Conservation (phyloP, 2,329 filamentous ascomycete genomes). For the Penicillium brevicompactum region DNA sequence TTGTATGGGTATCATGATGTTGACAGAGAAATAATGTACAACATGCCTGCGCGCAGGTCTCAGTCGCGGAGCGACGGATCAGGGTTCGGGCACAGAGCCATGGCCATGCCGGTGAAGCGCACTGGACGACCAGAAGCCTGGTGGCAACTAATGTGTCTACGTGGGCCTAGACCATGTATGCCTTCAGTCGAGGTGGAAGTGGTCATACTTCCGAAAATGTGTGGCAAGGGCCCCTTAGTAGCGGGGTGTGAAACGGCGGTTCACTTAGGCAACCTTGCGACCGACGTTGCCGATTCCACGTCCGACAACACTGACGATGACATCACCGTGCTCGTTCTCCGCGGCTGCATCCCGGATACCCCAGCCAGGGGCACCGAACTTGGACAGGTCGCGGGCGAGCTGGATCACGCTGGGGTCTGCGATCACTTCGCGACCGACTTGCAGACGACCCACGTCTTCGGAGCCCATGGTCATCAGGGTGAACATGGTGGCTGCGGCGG, state of each 20-base stretch:
- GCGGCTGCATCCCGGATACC: constrained; percentile 76
- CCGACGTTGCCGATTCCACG: constrained; percentile 93
- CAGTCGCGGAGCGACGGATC: constrained; percentile 2
- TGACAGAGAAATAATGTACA: not conserved
- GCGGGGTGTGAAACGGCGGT: constrained; percentile 3
- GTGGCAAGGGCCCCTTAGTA: constrained; percentile 2
- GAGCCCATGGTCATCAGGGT: constrained; percentile 97
- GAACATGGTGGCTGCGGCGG: constrained; percentile 73
- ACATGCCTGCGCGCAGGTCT: not conserved
- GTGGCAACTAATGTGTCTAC: constrained; percentile 5
- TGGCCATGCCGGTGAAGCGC: not conserved
- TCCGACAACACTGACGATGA: constrained; percentile 89
- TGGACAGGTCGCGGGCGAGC: constrained; percentile 79
- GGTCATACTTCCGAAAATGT: not conserved
- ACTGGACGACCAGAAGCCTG: constrained; percentile 10
- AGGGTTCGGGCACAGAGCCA: constrained; percentile 6
- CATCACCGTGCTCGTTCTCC: constrained; percentile 65
- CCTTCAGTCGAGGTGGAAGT: constrained; percentile 1
- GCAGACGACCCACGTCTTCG: constrained; percentile 87
- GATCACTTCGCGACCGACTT: constrained; percentile 78
- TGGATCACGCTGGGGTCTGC: constrained; percentile 78
- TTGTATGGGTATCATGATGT: not conserved
- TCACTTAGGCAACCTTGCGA: constrained; percentile 72
- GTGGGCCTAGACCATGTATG: not conserved
- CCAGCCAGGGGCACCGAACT: constrained; percentile 91